These are phyloP conservation scores for Candida neerlandica DNA, from an alignment of 1,139 yeast genomes.

Conservation along the genomic window DNA sequence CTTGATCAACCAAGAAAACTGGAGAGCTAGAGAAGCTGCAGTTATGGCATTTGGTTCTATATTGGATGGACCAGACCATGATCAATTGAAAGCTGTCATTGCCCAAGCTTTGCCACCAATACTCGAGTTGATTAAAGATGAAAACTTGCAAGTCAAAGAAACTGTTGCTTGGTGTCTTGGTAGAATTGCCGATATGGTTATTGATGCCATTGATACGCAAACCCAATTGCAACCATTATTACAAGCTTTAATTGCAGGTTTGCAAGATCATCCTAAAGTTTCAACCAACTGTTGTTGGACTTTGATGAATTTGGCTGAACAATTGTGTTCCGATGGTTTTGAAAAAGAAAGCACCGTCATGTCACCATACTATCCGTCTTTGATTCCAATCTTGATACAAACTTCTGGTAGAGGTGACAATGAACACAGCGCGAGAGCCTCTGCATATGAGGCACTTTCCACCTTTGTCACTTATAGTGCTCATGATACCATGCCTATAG, in stretches of 20 bases:
- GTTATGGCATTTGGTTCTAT: conserved; percentile 99
- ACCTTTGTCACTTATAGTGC: conserved; percentile 78
- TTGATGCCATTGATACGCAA: conserved; percentile 71
- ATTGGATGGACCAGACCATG: conserved; percentile 89
- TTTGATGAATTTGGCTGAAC: conserved; percentile 86
- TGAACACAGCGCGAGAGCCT: conserved; percentile 87
- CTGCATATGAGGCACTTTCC: conserved; percentile 92
- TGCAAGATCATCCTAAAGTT: conserved; percentile 88
- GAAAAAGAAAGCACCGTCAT: conserved; percentile 59
- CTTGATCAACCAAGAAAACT: conserved; percentile 50
- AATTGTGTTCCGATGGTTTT: conserved; percentile 64
- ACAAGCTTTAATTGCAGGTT: conserved; percentile 72
- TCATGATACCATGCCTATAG: conserved; percentile 65
- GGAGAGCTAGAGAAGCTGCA: conserved; percentile 96
- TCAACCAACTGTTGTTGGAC: conserved; percentile 98
- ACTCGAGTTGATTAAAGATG: conserved; percentile 70
- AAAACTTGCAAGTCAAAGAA: conserved; percentile 83
- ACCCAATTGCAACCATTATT: conserved; percentile 69
- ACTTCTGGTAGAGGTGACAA: conserved; percentile 75
- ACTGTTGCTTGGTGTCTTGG: conserved; percentile 99
- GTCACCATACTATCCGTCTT: conserved; percentile 68
- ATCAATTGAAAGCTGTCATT: conserved; percentile 65
- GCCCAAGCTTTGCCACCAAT: conserved; percentile 84
- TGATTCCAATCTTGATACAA: conserved; percentile 71
- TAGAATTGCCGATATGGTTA: conserved; percentile 86